Evolutionary conservation across 192 early-diverging fungal genomes (phyloP).

Genomic region (Funneliformis geosporum): DNA sequence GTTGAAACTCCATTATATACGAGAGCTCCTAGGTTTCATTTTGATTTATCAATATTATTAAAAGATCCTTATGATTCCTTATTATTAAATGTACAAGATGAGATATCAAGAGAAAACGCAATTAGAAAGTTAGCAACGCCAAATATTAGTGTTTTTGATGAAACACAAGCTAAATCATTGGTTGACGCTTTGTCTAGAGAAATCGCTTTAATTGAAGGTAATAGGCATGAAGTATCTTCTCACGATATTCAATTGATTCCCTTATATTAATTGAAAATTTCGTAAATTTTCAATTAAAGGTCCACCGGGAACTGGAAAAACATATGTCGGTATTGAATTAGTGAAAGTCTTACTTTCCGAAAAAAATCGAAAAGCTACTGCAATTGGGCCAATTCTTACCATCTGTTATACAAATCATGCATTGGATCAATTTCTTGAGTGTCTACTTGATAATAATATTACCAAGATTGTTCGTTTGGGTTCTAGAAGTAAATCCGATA

Average conservation of each 20-base stretch:
- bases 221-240: background rate
- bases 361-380: slow-evolving; percentile 5
- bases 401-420: slow-evolving; percentile 66
- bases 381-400: slow-evolving; percentile 45
- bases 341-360: slow-evolving; percentile 39
- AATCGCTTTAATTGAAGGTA: slow-evolving; percentile 59
- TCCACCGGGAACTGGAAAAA: slow-evolving; percentile 57
- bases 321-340: slow-evolving; percentile 53
- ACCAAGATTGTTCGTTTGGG: slow-evolving; percentile 55
- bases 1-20: slow-evolving; percentile 42
- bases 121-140: slow-evolving; percentile 15
- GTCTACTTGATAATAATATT: background rate
- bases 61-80: background rate
- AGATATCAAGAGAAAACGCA: slow-evolving; percentile 1
- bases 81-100: slow-evolving; percentile 26
- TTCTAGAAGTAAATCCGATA: slow-evolving; percentile 38
- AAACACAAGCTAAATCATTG: slow-evolving; percentile 52
- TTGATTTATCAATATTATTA: slow-evolving; percentile 19
- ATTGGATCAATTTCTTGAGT: slow-evolving; percentile 64
- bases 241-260: background rate
- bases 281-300: slow-evolving; percentile 25
- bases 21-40: slow-evolving; percentile 38
- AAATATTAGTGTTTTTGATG: slow-evolving; percentile 43
- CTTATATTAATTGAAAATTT: background rate
- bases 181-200: slow-evolving; percentile 51